phyloP scores from a whole-genome alignment of 2,329 filamentous ascomycete species.

The Fusarium luffae region DNA sequence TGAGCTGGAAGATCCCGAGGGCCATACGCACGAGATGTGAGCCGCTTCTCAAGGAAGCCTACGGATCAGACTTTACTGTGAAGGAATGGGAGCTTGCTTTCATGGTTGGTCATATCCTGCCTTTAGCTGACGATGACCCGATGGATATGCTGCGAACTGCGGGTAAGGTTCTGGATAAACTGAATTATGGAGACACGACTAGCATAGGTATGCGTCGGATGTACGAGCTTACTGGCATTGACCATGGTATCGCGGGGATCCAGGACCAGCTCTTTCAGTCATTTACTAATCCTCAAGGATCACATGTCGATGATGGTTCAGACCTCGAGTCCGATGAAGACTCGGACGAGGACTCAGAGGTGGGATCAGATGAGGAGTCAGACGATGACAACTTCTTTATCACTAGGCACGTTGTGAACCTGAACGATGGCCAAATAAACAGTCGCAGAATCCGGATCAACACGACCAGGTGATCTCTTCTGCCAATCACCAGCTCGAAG shows the following conservation, averaged over 20 bases:
- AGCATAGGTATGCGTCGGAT: background rate
- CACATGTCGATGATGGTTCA: no score
- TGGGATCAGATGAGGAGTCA: background rate
- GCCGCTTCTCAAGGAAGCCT: background rate
- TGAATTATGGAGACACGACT: background rate
- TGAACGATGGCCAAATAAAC: background rate
- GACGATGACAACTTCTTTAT: background rate
- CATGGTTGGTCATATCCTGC: background rate
- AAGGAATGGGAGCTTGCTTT: background rate
- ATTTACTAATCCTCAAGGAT: no score
- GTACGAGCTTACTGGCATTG: no score
- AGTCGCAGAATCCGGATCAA: no score
- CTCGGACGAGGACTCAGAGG: no score
- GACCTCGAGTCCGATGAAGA: no score
- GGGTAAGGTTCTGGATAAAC: background rate
- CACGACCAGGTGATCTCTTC: no score
- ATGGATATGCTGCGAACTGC: background rate
- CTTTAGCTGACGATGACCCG: background rate
- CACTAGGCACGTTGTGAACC: background rate
- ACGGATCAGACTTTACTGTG: background rate
- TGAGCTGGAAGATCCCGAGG: background rate
- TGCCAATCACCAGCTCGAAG: background rate
- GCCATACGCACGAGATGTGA: fast-evolving
- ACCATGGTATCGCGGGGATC: no score
- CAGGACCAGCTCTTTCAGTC: no score